phyloP scores from a whole-genome alignment of 2,329 filamentous ascomycete species.

The Gaeumannomyces sp. region DNA sequence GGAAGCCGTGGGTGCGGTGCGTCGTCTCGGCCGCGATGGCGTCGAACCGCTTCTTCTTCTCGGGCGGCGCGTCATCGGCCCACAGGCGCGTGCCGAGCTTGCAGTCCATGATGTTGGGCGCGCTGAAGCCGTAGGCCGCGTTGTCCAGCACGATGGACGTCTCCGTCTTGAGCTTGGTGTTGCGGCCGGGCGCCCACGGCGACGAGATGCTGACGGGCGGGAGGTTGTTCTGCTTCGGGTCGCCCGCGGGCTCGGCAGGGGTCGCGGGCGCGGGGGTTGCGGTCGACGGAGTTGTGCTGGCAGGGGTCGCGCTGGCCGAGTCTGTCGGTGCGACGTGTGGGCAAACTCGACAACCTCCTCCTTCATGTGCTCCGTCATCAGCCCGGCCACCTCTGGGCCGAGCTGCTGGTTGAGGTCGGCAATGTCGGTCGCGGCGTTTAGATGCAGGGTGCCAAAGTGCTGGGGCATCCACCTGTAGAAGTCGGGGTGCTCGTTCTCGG shows the following conservation, averaged over 20 bases:
- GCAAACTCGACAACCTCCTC: constrained; percentile 26
- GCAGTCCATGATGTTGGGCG: constrained; percentile 86
- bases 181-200: constrained; percentile 43
- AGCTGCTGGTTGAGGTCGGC: constrained; percentile 44
- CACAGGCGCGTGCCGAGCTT: constrained; percentile 85
- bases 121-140: constrained; percentile 69
- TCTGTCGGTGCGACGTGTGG: neutral
- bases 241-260: constrained; percentile 6
- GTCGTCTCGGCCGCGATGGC: constrained; percentile 54
- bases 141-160: constrained; percentile 82
- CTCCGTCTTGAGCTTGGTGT: constrained; percentile 64
- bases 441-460: constrained; percentile 72
- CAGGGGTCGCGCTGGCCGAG: too few species aligned
- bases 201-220: constrained; percentile 20
- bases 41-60: constrained; percentile 56
- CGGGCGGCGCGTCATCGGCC: constrained; percentile 62
- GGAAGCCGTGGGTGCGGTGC: constrained; percentile 53
- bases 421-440: constrained; percentile 50
- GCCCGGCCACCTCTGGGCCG: constrained; percentile 33
- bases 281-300: constrained; percentile 13
- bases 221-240: constrained; percentile 9
- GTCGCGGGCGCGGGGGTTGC: constrained; percentile 8
- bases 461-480: constrained; percentile 78
- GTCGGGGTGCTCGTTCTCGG: constrained; percentile 56
- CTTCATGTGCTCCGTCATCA: constrained; percentile 35